Evolutionary conservation across 176 grass and related monocot species (phyloP), one percentile per base, ranked within the genome.

Genomic region (Phyllostachys edulis): DNA sequence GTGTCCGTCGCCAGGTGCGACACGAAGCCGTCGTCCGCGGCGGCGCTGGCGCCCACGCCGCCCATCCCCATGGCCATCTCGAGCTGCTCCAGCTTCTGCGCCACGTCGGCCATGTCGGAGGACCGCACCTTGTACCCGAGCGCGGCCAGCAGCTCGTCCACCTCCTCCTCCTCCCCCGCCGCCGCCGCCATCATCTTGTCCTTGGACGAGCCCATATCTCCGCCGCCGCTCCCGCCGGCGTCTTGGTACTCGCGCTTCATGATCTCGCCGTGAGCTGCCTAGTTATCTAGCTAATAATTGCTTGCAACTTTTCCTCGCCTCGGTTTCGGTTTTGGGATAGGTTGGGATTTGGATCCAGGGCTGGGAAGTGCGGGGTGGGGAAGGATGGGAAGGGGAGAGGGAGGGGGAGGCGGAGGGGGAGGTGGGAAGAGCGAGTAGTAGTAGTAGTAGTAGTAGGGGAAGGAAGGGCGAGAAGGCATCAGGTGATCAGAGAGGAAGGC

Each of bases 21-120:
- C 9, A 87, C 77, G 73, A 92, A 76, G 21, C 82, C 76, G 34
- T 93, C 86, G 21, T 88, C 92, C 11, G 68, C 34, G 23, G 78
- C 27, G 34, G 55, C 76, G 77, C 36, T 24, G 55, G 77, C 40
- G 73, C 54, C 55, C 6, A 60, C 82, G 47, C 62, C 76, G 61
- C 90, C 88, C 79, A 95, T 90, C 15, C 82, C 91, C 93, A 99
- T 96, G 80, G 93, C 93, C 96, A 99, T 92, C 93, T 99, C 96
- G 4, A 96, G 91, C 87, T 99, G 91, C 96, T 99, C 96, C 56
- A 99, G 96, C 77, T 99, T 99, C 80, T 94, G 91, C 6, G 96
- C 96, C 27, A 99, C 96, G 73, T 99, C 96, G 16, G 91, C 96
- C 96, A 99, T 99, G 59, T 99, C 96, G 5, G 96, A 98, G 11